Evolutionary conservation across 306 rosid genomes (phyloP), one percentile per base, ranked within the genome.

Genomic region (Prunus kanzakura): DNA sequence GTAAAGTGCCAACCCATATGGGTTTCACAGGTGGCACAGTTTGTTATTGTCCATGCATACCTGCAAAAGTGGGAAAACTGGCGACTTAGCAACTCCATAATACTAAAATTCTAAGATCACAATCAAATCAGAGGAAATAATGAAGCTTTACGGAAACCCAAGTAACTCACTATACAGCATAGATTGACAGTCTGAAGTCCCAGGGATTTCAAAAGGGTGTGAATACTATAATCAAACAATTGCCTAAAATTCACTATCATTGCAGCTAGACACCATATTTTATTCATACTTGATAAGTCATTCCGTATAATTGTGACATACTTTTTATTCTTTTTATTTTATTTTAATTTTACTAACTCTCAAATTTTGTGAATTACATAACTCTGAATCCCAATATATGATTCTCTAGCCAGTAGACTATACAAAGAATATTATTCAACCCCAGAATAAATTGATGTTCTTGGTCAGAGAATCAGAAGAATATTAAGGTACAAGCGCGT

Each of bases 1-100:
- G 97, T 89, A 71, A 89, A 95, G 64, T 85, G 95, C 97, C 98
- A 95, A 47, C 98, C 98, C 88, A 95, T 77, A 62, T 81, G 90
- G 69, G 85, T 78, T 83, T 81, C 87, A 83, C 98, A 95, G 47
- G 89, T 67, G 54, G 91, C 87, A 79, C 98, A 95, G 47, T 52
- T 72, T 12, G 97, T 81, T 32, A 85, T 58, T 38, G 96, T 92
- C 98, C 98, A 95, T 1, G 97, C 92, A 84, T 92, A 95, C 80
- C 98, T 95, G 89, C 80, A 71, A 84, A 25, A 65, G 58, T 22
- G 64, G 52, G 70, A 43, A 84, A 18, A 57, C 29, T 8, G 64
- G 73, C 77, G 73, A 51, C 57, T 91, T 45, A 80, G 74, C 73
- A 57, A 30, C 75, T 69, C 38, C 23, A 22, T 45, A 63, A 38